Evolutionary conservation across 2,329 filamentous ascomycete genomes (phyloP), one percentile per base, ranked within the genome.

Genomic region (Allantophomopsis cytisporea): DNA sequence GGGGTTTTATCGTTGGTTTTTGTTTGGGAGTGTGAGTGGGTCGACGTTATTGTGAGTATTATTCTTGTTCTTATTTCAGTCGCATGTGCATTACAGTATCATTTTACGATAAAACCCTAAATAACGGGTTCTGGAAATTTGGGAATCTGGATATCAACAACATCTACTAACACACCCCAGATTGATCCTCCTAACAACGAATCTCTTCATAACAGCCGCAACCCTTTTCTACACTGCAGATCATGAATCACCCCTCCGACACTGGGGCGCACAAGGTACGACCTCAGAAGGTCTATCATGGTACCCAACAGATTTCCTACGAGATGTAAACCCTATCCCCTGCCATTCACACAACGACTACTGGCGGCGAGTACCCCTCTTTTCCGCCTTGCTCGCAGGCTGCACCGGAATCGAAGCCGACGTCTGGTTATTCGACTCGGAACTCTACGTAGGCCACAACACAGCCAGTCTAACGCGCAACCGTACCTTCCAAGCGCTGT

Each of bases 341-440:
- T 79, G 75, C 45, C 77, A 82, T 53, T 79, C 73, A 1, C 78
- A 83, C 52, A 83, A 83, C 48, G 79, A 84, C 54, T 84, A 83
- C 55, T 80, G 74, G 73, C 69, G 76, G 37, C 62, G 63, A 14
- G 62, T 71, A 0, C 78, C 80, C 0, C 62, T 85, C 3, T 77
- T 71, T 48, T 73, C 73, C 10, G 80, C 80, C 16, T 54, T 80
- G 2, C 55, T 61, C 7, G 66, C 68, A 5, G 73, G 76, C 6
- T 80, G 74, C 47, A 70, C 72, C 5, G 70, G 76, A 8, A 64
- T 82, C 3, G 80, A 85, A 57, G 78, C 76, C 2, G 81, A 85
- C 50, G 70, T 85, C 16, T 85, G 76, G 75, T 61, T 73, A 2
- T 68, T 68, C 36, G 63, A 69, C 40, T 54, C 64, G 4, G 64